A percentile compares a stretch with the other conserved stretches of the same genome.
phyloP scores from a whole-genome alignment of 768 basidiomycete genomes.

The Saitozyma podzolica region DNA sequence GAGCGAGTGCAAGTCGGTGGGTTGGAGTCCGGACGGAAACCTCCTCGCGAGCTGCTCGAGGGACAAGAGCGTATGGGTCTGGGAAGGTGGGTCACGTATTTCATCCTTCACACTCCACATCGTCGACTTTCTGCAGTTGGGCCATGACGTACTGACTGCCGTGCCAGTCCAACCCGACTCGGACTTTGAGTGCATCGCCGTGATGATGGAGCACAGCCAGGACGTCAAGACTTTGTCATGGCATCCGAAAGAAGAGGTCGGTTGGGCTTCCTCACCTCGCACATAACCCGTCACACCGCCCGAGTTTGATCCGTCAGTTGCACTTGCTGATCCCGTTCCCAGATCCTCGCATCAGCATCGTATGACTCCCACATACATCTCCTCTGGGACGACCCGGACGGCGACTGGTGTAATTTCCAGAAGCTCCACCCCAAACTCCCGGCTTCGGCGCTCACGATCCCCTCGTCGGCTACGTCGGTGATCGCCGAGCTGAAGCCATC shows the following conservation, averaged over 20 bases:
- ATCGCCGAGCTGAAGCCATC: not conserved
- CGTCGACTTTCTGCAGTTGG: not conserved
- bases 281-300: not conserved
- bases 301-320: not conserved
- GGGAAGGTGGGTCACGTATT: conserved; percentile 71
- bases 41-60: conserved; percentile 91
- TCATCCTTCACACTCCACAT: not conserved
- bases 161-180: conserved; percentile 77
- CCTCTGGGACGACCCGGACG: conserved; percentile 85
- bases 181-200: conserved; percentile 92
- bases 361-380: conserved; percentile 96
- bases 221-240: conserved; percentile 94
- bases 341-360: conserved; percentile 94
- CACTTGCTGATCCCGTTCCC: conserved; percentile 10
- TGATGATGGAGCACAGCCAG: conserved; percentile 94
- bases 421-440: conserved; percentile 60
- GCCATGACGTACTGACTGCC: conserved; percentile 7
- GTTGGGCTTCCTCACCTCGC: conserved; percentile 14
- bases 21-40: conserved; percentile 72
- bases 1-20: conserved; percentile 89
- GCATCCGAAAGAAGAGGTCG: conserved; percentile 93
- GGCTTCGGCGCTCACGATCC: conserved; percentile 22
- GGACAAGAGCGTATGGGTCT: conserved; percentile 98
- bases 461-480: not conserved
- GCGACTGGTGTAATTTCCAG: conserved; percentile 88